Conservation (phyloP, 2,329 filamentous ascomycete genomes). For the Sclerotinia borealis region DNA sequence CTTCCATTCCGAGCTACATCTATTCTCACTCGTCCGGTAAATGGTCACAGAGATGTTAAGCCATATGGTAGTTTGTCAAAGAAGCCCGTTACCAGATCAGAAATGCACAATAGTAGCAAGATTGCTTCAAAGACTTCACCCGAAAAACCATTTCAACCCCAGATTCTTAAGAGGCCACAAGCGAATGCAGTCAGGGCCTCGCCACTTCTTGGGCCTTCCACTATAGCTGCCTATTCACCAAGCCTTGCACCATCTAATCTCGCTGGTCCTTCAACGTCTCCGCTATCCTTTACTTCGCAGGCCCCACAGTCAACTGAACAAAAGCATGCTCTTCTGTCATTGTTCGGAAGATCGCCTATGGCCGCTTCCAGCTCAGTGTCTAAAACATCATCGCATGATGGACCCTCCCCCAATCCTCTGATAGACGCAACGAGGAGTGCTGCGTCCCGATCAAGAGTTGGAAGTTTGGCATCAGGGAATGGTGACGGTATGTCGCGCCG, state of each 20-base stretch:
- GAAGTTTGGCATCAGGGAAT: conserved; percentile 27
- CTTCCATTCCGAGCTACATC: conserved; percentile 27
- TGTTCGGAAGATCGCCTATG: conserved; percentile 26
- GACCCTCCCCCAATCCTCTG: conserved; percentile 11
- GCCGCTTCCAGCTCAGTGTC: conserved; percentile 10
- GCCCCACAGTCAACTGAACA: conserved; percentile 40
- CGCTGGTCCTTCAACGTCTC: not conserved
- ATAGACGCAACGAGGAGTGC: conserved; percentile 15
- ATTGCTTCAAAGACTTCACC: conserved; percentile 21
- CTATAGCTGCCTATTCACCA: conserved; percentile 25
- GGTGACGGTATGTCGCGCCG: conserved; percentile 32
- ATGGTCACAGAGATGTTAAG: conserved; percentile 16
- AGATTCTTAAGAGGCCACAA: conserved; percentile 46
- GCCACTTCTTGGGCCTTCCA: conserved; percentile 15
- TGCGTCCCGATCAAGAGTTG: conserved; percentile 28
- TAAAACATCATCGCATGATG: conserved; percentile 10
- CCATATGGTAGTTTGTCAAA: conserved; percentile 1
- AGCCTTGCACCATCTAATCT: conserved; percentile 13
- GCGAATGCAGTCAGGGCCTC: conserved; percentile 27
- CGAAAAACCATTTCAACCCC: conserved; percentile 45
- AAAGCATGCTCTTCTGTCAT: conserved; percentile 38
- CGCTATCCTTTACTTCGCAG: conserved; percentile 7
- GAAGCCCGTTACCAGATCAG: not conserved
- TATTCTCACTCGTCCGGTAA: conserved; percentile 27
- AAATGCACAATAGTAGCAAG: conserved; percentile 1